Percentiles rank a stretch among this genome's conserved stretches.
phyloP scores from a whole-genome alignment of 2,329 filamentous ascomycete genomes.

The Hypoxylon sp. region DNA sequence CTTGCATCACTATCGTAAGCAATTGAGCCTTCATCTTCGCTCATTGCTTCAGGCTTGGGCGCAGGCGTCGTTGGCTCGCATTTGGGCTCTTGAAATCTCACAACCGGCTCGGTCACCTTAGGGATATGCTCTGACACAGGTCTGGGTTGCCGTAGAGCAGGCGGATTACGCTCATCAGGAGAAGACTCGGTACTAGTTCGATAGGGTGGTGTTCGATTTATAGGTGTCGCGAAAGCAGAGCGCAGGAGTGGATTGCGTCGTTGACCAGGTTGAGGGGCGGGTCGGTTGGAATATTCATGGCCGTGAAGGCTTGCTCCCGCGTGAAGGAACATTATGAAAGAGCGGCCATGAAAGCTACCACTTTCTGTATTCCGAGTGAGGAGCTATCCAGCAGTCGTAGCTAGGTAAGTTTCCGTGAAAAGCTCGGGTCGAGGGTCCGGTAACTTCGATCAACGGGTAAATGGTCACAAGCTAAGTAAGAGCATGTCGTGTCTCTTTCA shows the following conservation, averaged over 20 bases:
- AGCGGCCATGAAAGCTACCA: slow-evolving; percentile 34
- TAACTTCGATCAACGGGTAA: slow-evolving; percentile 28
- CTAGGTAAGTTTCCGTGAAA: no score
- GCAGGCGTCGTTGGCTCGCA: slow-evolving; percentile 42
- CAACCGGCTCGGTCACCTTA: slow-evolving; percentile 36
- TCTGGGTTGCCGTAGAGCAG: slow-evolving; percentile 31
- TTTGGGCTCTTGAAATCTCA: slow-evolving; percentile 45
- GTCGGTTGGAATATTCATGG: slow-evolving; percentile 66
- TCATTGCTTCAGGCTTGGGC: slow-evolving; percentile 52
- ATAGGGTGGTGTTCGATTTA: slow-evolving; percentile 45
- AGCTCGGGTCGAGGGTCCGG: slow-evolving; percentile 25
- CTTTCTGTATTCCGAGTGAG: slow-evolving; percentile 20
- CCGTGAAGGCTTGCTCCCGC: slow-evolving; percentile 70
- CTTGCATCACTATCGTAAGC: slow-evolving; percentile 63
- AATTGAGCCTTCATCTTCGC: slow-evolving; percentile 63
- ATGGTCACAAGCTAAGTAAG: background rate
- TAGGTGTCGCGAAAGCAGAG: slow-evolving; percentile 47
- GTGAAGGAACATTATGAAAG: slow-evolving; percentile 67
- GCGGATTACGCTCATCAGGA: slow-evolving; percentile 30
- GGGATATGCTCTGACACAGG: slow-evolving; percentile 35
- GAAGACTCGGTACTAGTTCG: slow-evolving; percentile 33
- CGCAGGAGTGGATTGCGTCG: slow-evolving; percentile 49
- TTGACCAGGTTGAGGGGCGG: slow-evolving; percentile 48
- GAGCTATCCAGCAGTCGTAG: no score
- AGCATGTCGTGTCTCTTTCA: slow-evolving; percentile 18